Conservation (phyloP, 2,329 filamentous ascomycete genomes). For the Hirsutella rhossiliensis region DNA sequence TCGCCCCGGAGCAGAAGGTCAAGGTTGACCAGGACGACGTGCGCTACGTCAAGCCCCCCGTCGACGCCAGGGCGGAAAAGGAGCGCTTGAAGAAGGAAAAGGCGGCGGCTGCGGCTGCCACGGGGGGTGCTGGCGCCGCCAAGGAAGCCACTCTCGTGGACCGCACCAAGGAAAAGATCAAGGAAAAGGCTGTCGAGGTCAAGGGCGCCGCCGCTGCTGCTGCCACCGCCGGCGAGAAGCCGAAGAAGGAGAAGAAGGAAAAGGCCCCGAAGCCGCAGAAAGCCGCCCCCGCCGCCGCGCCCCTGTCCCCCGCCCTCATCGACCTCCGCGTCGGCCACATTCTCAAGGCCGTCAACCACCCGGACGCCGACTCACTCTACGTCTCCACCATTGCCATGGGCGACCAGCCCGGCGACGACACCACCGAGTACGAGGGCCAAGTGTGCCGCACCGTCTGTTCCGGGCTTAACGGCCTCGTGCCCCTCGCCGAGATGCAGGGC, state of each 20-base stretch:
- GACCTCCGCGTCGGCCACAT: slow-evolving; percentile 96
- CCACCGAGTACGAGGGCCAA: slow-evolving; percentile 81
- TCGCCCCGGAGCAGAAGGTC: slow-evolving; percentile 65
- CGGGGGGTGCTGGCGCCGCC: slow-evolving; percentile 39
- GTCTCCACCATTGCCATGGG: slow-evolving; percentile 94
- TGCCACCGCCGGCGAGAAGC: slow-evolving; percentile 26
- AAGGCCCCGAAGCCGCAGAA: slow-evolving; percentile 69
- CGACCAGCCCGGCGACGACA: slow-evolving; percentile 80
- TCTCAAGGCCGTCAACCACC: slow-evolving; percentile 88
- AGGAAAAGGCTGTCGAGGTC: slow-evolving; percentile 34
- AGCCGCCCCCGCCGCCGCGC: slow-evolving; percentile 56
- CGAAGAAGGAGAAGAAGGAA: slow-evolving; percentile 81
- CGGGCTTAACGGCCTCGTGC: slow-evolving; percentile 83
- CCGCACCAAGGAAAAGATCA: slow-evolving; percentile 41
- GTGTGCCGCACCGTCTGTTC: slow-evolving; percentile 93
- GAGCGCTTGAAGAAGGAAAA: slow-evolving; percentile 96
- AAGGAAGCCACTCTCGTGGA: slow-evolving; percentile 38
- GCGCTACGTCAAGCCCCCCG: slow-evolving; percentile 75
- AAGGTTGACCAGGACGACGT: slow-evolving; percentile 68
- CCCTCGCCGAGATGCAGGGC: slow-evolving; percentile 90
- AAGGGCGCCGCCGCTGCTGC: slow-evolving; percentile 20
- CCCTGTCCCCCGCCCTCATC: slow-evolving; percentile 74
- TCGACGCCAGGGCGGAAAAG: slow-evolving; percentile 90
- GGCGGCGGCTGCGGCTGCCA: slow-evolving; percentile 52
- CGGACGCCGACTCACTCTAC: slow-evolving; percentile 90